Conservation (phyloP, 306 rosid species). For the Citrullus amarus region DNA sequence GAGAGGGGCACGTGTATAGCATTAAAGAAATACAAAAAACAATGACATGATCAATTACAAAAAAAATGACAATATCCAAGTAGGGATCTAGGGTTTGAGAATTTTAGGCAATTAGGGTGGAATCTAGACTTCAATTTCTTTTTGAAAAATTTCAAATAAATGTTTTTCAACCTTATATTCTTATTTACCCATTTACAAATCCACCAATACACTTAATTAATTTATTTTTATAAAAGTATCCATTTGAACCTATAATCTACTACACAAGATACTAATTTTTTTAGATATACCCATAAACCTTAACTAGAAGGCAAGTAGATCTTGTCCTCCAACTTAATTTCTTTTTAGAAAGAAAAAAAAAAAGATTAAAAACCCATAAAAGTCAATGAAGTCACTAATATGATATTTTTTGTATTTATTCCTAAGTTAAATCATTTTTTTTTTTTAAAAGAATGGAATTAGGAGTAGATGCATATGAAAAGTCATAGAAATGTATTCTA, state of each 20-base stretch:
- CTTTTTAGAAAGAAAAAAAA: too few relatives aligned
- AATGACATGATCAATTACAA: not conserved
- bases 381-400: not conserved
- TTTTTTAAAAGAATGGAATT: not conserved
- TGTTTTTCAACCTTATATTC: not conserved
- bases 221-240: too few relatives aligned
- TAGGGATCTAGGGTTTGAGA: constrained; percentile 3
- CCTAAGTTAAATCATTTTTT: too few relatives aligned
- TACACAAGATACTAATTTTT: too few relatives aligned
- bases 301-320: too few relatives aligned
- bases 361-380: not conserved
- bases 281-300: too few relatives aligned
- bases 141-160: not conserved
- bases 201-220: too few relatives aligned
- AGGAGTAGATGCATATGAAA: not conserved
- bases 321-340: too few relatives aligned
- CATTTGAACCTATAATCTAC: too few relatives aligned
- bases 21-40: not conserved
- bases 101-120: constrained; percentile 5
- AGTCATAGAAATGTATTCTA: not conserved
- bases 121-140: constrained; percentile 1
- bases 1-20: constrained; percentile 1
- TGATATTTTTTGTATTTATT: too few relatives aligned
- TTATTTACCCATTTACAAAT: not conserved
- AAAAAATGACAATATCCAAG: not conserved